phyloP scores from a whole-genome alignment of 1,284 basidiomycete genomes.

The Pseudozyma sp. region DNA sequence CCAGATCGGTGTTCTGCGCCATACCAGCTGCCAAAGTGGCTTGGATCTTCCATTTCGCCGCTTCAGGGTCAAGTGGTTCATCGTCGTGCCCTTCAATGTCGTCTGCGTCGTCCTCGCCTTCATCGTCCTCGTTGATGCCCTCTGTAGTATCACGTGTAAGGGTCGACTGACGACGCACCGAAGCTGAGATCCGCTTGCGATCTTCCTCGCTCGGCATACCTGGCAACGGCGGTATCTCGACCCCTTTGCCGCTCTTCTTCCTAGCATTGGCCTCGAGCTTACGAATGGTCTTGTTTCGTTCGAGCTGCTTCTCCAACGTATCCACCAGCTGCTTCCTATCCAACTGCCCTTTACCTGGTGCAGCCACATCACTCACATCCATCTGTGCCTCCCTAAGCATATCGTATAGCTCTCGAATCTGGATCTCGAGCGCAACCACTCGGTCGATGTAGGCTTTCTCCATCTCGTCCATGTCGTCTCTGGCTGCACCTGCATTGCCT shows the following conservation, averaged over 20 bases:
- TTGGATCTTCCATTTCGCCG: conserved; percentile 67
- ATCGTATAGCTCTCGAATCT: conserved; percentile 92
- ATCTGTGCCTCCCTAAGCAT: conserved; percentile 83
- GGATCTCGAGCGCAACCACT: conserved; percentile 86
- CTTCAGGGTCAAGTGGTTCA: conserved; percentile 46
- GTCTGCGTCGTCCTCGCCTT: conserved; percentile 15
- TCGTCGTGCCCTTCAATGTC: conserved; percentile 40
- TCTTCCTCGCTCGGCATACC: conserved; percentile 39
- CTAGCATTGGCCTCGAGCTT: conserved; percentile 68
- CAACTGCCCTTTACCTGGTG: conserved; percentile 55
- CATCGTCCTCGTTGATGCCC: conserved; percentile 6
- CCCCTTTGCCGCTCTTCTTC: conserved; percentile 35
- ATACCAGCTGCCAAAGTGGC: conserved; percentile 65
- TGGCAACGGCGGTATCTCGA: conserved; percentile 21
- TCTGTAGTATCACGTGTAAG: conserved; percentile 17
- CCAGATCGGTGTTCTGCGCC: conserved; percentile 64
- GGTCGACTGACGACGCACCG: conserved; percentile 49
- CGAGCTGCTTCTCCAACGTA: conserved; percentile 68
- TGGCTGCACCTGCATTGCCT: conserved; percentile 74
- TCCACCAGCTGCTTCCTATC: conserved; percentile 74
- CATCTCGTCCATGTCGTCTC: conserved; percentile 80
- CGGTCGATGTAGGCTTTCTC: conserved; percentile 85
- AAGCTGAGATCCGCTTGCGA: conserved; percentile 50
- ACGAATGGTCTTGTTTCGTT: conserved; percentile 67
- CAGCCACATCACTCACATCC: conserved; percentile 71